phyloP scores from a whole-genome alignment of 2,329 filamentous ascomycete species.

The Fusarium gaditjirri region DNA sequence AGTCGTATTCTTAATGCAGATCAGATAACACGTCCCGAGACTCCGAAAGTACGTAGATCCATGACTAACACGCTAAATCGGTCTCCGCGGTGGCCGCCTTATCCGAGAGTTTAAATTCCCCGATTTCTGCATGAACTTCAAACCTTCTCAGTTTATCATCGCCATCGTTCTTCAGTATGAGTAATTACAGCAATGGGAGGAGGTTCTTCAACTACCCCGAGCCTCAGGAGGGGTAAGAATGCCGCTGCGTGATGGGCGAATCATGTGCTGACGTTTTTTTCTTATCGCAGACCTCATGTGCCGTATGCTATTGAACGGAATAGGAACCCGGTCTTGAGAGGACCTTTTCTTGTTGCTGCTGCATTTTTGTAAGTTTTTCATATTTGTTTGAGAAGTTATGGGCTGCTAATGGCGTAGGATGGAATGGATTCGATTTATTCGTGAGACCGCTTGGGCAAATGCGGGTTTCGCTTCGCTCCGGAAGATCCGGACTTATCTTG shows the following conservation, averaged over 20 bases:
- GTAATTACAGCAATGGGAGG: neutral
- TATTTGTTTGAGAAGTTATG: accelerated
- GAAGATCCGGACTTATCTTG: slow-evolving; percentile 61
- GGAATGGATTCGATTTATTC: slow-evolving; percentile 41
- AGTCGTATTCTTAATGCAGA: neutral
- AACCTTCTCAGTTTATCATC: neutral
- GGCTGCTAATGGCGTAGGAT: slow-evolving; percentile 25
- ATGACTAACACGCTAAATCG: slow-evolving; percentile 23
- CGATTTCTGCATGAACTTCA: neutral
- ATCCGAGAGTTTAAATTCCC: slow-evolving; percentile 26
- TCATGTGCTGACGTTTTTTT: slow-evolving; percentile 19
- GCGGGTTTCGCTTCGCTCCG: slow-evolving; percentile 71
- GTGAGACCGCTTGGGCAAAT: slow-evolving; percentile 61
- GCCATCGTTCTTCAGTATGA: slow-evolving; percentile 3
- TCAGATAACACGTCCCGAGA: slow-evolving; percentile 24
- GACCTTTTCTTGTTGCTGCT: slow-evolving; percentile 25
- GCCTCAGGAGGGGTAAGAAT: slow-evolving; percentile 31
- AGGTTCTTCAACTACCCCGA: slow-evolving; percentile 38
- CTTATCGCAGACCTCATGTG: slow-evolving; percentile 26
- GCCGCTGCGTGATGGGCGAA: neutral
- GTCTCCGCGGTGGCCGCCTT: slow-evolving; percentile 25
- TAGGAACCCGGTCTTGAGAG: slow-evolving; percentile 32
- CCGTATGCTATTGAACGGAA: slow-evolving; percentile 30
- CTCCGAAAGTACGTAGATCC: slow-evolving; percentile 11
- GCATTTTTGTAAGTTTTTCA: slow-evolving; percentile 26